Evolutionary conservation across 2,329 filamentous ascomycete species (phyloP), one percentile per base, ranked within the genome.

Genomic region (Nakataea oryzae): DNA sequence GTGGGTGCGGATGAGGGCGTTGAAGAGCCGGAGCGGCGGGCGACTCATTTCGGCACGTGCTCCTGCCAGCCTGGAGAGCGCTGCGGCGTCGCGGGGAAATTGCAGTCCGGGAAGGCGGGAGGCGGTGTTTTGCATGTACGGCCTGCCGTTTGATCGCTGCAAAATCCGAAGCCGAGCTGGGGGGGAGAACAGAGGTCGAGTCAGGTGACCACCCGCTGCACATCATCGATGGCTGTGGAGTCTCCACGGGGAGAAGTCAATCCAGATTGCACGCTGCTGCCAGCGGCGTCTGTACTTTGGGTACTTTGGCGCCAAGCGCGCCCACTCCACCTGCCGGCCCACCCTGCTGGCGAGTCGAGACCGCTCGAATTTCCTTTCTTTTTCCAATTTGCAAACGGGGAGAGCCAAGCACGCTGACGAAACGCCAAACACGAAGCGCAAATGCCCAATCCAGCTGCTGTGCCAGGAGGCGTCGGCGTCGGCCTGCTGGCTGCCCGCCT

Each of bases 1-100:
- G 67, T 93, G 89, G 0, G 89, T 93, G 61, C 88, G 83, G 64
- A 93, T 90, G 57, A 93, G 76, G 32, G 87, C 83, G 70, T 74
- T 74, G 65, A 73, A 78, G 4, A 68, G 61, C 28, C 26, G 34
- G 34, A 57, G 28, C 8, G 14, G 58, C 58, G 58, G 41, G 41
- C 41, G 41, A n/a, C 41, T n/a, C 41, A 50, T 50, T n/a, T 7
- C n/a, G 21, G 17, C 5, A n/a, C 2, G 41, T 6, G 30, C 30
- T n/a, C 17, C 4, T 7, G 5, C 12, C 11, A 8, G 6, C 0
- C 11, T n/a, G n/a, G 17, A 5, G 6, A 50, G 7, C 21, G 17
- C 41, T 50, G n/a, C n/a, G n/a, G n/a, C 41, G 41, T 50, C 41
- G 21, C 41, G 41, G 1, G 11, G 7, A 50, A n/a, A 50, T 50